Base-by-base conservation (phyloP, 2,329 filamentous ascomycete genomes). In the Diaporthe nobilis region DNA sequence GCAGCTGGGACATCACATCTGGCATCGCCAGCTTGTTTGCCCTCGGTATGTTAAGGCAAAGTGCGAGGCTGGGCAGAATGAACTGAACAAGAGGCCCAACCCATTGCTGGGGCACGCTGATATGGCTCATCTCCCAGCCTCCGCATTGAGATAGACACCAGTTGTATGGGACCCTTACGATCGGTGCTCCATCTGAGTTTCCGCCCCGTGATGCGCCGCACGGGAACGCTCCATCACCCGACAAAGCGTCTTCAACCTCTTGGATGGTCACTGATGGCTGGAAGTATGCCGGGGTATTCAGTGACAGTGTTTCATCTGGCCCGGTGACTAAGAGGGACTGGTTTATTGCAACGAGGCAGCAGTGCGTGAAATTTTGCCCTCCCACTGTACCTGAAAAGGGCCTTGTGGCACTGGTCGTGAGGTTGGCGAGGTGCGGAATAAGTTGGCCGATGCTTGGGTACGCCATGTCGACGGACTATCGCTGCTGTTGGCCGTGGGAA, bases 21-120 rank as follows among this genome's bases (percentile, higher is more conserved):
- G 77, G 76, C n/a, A 79, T 76, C 20, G 78, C 73, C 8, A 81
- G 60, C 70, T 79, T 80, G 28, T 77, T 73, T 42, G 78, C 78
- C 25, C 80, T 75, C 6, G 80, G 80, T 5, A 82, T 74, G 2
- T 79, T 79, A 22, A 82, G 73, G 58, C 81, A 81, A 61, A 82
- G 81, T 49, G 81, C 77, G 53, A 81, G 75, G 63, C 80, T 79
- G 13, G 81, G 81, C 13, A 81, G 57, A 22, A 82, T 75, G 60
- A 82, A 81, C 13, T 78, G 77, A 12, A 79, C 79, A 2, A 81
- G 77, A 9, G 81, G 79, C 55, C 79, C 79, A 20, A 81, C 77
- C 80, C 80, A 81, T 39, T 79, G 77, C 42, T 80, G 79, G 47
- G 79, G 73, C 60, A 80, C 77, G 57, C 67, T 73, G 28, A 74